Evolutionary conservation across 306 rosid genomes (phyloP), one percentile per base, ranked within the genome.

Genomic region (Acacia crassicarpa): DNA sequence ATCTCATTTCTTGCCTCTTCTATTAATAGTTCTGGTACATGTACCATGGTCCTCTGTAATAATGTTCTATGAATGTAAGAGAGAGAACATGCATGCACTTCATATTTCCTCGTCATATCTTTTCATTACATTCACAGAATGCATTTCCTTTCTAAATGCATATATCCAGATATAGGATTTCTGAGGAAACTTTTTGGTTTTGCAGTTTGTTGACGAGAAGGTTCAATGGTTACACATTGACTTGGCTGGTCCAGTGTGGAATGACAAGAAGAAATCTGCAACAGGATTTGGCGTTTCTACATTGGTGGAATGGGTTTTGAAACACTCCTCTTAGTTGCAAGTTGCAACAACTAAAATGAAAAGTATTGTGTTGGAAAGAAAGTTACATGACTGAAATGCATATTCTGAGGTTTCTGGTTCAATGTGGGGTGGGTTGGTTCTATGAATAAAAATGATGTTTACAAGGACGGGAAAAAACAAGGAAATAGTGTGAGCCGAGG

Each of bases 191-290:
- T 46, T 23, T 80, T 62, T 51, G 84, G 20, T 71, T 81, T 74
- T 85, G 85, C 87, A 96, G 99, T 96, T 92, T 87, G 98, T 93
- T 77, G 98, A 96, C 80, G 99, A 96, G 81, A 96, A 96, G 84
- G 94, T 93, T 78, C 92, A 93, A 25, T 93, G 99, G 99, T 83
- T 93, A 97, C 99, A 96, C 81, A 91, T 96, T 71, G 99, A 96
- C 92, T 43, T 96, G 84, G 97, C 97, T 49, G 99, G 99, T 51
- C 99, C 99, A 0, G 99, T 91, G 62, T 93, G 94, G 94, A 92
- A 78, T 46, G 97, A 96, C n/a, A 92, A 96, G 91, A 93, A 92
- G 80, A 90, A 87, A 9, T 32, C 90, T 0, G 98, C 94, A 6
- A 96, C 99, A 2, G 99, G 99, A 56, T 96, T 96, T 45, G 98